These are phyloP conservation scores for Magnolia sinica DNA, from an alignment of 164 flowering plant species.

Conservation along the genomic window DNA sequence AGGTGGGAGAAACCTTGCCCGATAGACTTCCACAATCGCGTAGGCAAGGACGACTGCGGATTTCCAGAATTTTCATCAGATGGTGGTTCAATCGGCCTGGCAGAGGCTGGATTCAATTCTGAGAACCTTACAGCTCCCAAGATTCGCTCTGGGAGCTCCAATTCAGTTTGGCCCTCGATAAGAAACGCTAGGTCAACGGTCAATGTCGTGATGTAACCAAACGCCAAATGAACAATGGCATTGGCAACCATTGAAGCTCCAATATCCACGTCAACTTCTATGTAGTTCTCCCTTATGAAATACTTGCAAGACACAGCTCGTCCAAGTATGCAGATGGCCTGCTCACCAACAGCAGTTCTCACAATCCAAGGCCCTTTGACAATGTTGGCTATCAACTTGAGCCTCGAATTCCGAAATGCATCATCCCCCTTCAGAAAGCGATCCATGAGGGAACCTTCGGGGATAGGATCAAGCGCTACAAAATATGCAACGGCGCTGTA, in stretches of 20 bases:
- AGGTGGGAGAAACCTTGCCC: slow-evolving; percentile 74
- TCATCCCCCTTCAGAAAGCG: slow-evolving; percentile 78
- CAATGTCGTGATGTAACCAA: slow-evolving; percentile 71
- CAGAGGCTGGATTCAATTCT: slow-evolving; percentile 65
- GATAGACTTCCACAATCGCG: slow-evolving; percentile 72
- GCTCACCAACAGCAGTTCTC: slow-evolving; percentile 87
- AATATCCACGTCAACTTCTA: slow-evolving; percentile 44
- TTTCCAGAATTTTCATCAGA: slow-evolving; percentile 19
- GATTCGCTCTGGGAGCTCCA: slow-evolving; percentile 78
- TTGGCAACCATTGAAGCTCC: slow-evolving; percentile 90
- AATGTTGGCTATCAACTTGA: slow-evolving; percentile 84
- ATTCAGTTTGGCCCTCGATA: slow-evolving; percentile 69
- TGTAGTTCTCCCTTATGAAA: slow-evolving; percentile 41
- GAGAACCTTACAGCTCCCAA: slow-evolving; percentile 86
- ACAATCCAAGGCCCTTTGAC: slow-evolving; percentile 95
- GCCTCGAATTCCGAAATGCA: slow-evolving; percentile 60
- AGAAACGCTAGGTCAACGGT: slow-evolving; percentile 88
- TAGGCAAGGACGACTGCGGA: slow-evolving; percentile 45
- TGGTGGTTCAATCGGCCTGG: slow-evolving; percentile 21
- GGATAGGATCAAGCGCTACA: slow-evolving; percentile 43
- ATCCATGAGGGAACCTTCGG: slow-evolving; percentile 46
- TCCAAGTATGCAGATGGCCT: slow-evolving; percentile 82
- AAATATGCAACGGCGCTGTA: slow-evolving; percentile 64
- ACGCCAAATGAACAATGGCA: slow-evolving; percentile 87
- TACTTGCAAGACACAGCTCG: slow-evolving; percentile 79